A percentile compares a stretch with the other conserved stretches of the same genome.
These are phyloP conservation scores for Fusarium kyushuense DNA, from an alignment of 2,329 filamentous ascomycete genomes.

Conservation along the genomic window DNA sequence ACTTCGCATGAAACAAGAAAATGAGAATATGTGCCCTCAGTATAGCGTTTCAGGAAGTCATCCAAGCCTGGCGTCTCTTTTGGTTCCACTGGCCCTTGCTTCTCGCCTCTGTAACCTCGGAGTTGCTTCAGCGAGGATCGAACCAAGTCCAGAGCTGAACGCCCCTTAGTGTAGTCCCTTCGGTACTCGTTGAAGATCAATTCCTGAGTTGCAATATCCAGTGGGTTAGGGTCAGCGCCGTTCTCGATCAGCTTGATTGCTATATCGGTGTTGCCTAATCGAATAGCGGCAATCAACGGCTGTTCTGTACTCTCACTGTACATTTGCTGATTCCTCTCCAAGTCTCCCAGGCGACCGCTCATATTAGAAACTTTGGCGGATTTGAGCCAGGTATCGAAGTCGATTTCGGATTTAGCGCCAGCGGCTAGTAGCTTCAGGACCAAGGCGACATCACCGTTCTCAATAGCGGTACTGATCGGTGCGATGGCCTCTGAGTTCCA, in stretches of 20 bases:
- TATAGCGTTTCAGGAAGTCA: constrained; percentile 65
- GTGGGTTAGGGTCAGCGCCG: constrained; percentile 74
- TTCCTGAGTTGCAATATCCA: constrained; percentile 59
- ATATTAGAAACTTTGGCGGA: constrained; percentile 60
- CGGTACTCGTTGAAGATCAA: constrained; percentile 52
- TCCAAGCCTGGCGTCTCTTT: constrained; percentile 56
- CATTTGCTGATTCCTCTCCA: constrained; percentile 61
- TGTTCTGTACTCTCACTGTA: constrained; percentile 68
- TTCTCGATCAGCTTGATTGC: constrained; percentile 70
- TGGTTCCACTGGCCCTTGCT: constrained; percentile 32
- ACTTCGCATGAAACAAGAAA: constrained; percentile 63
- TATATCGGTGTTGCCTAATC: constrained; percentile 55
- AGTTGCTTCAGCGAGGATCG: constrained; percentile 64
- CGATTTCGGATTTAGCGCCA: constrained; percentile 70
- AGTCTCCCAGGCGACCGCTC: constrained; percentile 48
- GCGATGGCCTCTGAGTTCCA: constrained; percentile 56
- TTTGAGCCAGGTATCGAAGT: constrained; percentile 74
- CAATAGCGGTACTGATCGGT: constrained; percentile 71
- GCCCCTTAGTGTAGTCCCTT: constrained; percentile 54
- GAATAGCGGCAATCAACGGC: constrained; percentile 74
- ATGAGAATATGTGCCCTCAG: constrained; percentile 70
- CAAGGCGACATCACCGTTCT: constrained; percentile 62
- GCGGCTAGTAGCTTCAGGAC: constrained; percentile 71
- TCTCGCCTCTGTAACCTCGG: constrained; percentile 55
- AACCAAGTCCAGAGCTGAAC: constrained; percentile 72